Conservation (phyloP, 495 filamentous ascomycete genomes). For the Penicillium odoratum region DNA sequence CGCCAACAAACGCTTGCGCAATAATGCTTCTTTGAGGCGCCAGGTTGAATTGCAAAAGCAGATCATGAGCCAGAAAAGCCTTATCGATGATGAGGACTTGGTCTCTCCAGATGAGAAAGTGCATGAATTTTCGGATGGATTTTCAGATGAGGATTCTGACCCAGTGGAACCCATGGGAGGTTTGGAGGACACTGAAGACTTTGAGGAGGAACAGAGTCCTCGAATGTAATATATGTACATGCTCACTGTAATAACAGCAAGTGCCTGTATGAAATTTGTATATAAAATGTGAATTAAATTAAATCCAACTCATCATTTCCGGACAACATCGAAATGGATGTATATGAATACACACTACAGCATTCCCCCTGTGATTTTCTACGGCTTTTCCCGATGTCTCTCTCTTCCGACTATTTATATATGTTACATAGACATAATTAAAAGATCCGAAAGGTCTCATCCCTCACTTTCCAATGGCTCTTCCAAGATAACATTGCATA, state of each 20-base stretch:
- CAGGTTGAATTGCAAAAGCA: constrained; percentile 46
- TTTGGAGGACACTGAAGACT: neutral
- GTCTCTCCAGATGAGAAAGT: neutral
- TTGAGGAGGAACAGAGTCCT: constrained; percentile 2
- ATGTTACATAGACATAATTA: too few relatives aligned
- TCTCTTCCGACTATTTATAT: too few relatives aligned
- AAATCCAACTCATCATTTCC: too few relatives aligned
- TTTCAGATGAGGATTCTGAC: neutral
- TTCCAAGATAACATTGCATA: neutral
- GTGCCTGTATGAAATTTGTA: constrained; percentile 3
- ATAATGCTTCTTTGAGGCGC: constrained; percentile 42
- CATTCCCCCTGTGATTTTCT: too few relatives aligned
- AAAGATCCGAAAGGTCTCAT: too few relatives aligned
- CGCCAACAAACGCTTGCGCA: constrained; percentile 47
- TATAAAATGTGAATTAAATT: neutral
- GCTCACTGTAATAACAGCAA: neutral
- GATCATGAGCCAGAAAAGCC: constrained; percentile 12
- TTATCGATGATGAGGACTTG: neutral
- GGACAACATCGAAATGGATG: too few relatives aligned
- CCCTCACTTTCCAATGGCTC: too few relatives aligned
- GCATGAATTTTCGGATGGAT: neutral
- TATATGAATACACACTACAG: too few relatives aligned
- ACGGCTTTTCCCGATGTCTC: too few relatives aligned
- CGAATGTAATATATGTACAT: neutral
- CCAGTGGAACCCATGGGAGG: neutral